Evolutionary conservation across 352 stramenopile genomes (phyloP).

Genomic region (Pythium scleroteichum): DNA sequence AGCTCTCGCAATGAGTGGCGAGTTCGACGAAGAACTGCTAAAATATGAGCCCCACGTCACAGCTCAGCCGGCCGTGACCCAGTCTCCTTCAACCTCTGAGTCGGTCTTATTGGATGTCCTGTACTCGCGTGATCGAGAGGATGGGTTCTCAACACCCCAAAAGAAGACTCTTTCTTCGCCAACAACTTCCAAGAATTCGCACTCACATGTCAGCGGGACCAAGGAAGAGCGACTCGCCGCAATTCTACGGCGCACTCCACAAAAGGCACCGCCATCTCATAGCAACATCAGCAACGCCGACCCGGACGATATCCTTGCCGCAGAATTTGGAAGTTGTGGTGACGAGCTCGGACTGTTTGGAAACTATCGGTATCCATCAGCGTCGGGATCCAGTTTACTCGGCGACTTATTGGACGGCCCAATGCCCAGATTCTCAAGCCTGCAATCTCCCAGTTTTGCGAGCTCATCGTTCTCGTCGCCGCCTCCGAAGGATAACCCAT

Average conservation of each 20-base stretch:
- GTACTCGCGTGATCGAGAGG: conserved; percentile 18
- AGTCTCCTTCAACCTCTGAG: conserved; percentile 12
- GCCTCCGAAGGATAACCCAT: conserved; percentile 23
- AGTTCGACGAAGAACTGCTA: conserved; percentile 14
- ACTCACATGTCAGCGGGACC: not conserved
- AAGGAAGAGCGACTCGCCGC: conserved; percentile 4
- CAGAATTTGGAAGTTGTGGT: conserved; percentile 27
- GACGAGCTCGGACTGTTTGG: conserved; percentile 34
- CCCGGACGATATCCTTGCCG: conserved; percentile 32
- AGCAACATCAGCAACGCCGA: conserved; percentile 32
- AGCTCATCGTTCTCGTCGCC: conserved; percentile 18
- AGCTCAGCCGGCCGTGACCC: not conserved
- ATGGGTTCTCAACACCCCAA: conserved; percentile 18
- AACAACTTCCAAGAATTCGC: not conserved
- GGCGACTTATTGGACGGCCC: not conserved
- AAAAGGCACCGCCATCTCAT: conserved; percentile 17
- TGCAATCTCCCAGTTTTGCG: conserved; percentile 20
- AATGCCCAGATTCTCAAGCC: conserved; percentile 1
- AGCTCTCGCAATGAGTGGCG: conserved; percentile 10
- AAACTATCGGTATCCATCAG: conserved; percentile 32
- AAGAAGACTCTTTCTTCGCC: not conserved
- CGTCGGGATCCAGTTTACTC: conserved; percentile 17
- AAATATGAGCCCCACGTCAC: not conserved
- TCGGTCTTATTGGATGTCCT: conserved; percentile 18
- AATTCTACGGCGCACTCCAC: conserved; percentile 15